Conservation (phyloP, 2,329 filamentous ascomycete genomes). For the Hypoxylon sp. region DNA sequence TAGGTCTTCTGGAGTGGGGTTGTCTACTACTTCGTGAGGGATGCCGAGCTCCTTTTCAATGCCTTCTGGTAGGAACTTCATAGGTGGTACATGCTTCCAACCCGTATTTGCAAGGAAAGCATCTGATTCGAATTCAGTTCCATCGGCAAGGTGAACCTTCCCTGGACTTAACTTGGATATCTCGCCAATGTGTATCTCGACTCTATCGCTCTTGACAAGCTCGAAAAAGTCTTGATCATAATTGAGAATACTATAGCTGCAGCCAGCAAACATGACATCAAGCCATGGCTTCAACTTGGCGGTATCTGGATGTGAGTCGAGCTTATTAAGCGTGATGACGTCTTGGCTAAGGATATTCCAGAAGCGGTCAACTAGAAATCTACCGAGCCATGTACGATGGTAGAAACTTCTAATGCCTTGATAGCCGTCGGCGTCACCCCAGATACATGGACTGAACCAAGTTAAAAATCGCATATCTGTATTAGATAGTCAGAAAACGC, state of each 20-base stretch:
- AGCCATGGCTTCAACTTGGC: slow-evolving; percentile 69
- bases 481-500: not conserved
- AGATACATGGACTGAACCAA: slow-evolving; percentile 83
- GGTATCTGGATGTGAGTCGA: slow-evolving; percentile 67
- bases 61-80: slow-evolving; percentile 62
- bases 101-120: slow-evolving; percentile 70
- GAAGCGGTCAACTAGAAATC: slow-evolving; percentile 69
- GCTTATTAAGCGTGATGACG: slow-evolving; percentile 67
- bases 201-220: slow-evolving; percentile 65
- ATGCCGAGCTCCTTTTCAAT: slow-evolving; percentile 63
- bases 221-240: slow-evolving; percentile 70
- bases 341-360: slow-evolving; percentile 72
- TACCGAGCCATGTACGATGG: slow-evolving; percentile 71
- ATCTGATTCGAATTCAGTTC: slow-evolving; percentile 60
- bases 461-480: slow-evolving; percentile 74
- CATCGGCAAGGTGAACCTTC: slow-evolving; percentile 63
- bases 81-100: slow-evolving; percentile 62
- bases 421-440: slow-evolving; percentile 75
- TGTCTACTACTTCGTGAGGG: slow-evolving; percentile 54
- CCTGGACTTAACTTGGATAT: slow-evolving; percentile 62
- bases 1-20: slow-evolving; percentile 50
- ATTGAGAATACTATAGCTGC: slow-evolving; percentile 72
- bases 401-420: slow-evolving; percentile 67
- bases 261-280: slow-evolving; percentile 67
- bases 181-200: slow-evolving; percentile 70